Percentiles rank a stretch among this genome's conserved stretches.
Conservation (phyloP, 345 rosid species). For the Rhodamnia rubescens region DNA sequence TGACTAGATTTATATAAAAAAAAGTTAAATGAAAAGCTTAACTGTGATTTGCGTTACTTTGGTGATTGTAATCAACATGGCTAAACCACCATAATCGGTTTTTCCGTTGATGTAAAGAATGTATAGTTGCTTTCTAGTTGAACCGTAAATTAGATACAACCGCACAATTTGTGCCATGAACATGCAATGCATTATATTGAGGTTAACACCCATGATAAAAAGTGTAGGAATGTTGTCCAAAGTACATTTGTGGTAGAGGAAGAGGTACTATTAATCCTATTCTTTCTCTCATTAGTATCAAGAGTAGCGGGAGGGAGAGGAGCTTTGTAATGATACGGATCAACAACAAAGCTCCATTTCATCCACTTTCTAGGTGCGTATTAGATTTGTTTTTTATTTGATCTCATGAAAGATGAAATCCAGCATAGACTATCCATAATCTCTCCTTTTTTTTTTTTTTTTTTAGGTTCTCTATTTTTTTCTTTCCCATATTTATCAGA, state of each 20-base stretch:
- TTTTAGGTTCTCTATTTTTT: no score
- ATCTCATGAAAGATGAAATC: neutral
- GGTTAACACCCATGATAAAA: no score
- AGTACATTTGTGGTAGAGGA: neutral
- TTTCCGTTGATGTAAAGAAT: no score
- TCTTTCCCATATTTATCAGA: no score
- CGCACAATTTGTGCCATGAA: no score
- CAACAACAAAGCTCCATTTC: neutral
- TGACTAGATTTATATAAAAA: neutral
- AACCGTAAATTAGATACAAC: no score
- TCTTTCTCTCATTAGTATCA: no score
- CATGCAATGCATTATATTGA: no score
- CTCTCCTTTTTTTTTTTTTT: no score
- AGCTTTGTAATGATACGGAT: neutral
- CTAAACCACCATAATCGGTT: no score
- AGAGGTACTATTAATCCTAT: neutral
- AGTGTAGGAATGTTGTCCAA: neutral
- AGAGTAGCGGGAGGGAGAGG: neutral
- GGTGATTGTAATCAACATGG: neutral
- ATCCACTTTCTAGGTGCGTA: neutral
- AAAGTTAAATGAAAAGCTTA: no score
- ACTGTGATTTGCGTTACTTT: neutral
- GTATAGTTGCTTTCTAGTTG: neutral
- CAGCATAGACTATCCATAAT: neutral
- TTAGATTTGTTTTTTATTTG: neutral